Evolutionary conservation across 2,329 filamentous ascomycete genomes (phyloP).

Genomic region (Trichoderma hamatum): DNA sequence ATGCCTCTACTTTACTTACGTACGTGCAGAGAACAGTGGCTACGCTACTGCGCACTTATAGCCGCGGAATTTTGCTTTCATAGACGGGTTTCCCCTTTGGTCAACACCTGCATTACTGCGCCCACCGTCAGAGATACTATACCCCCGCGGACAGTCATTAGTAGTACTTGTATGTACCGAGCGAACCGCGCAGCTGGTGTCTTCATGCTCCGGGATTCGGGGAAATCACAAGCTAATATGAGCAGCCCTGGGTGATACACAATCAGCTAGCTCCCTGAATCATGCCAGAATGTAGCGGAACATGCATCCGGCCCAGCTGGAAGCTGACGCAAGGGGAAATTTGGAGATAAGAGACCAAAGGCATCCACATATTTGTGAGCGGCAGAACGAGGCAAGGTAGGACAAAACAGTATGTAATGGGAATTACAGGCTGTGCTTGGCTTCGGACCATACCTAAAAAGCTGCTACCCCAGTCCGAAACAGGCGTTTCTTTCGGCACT

Average conservation of each 20-base stretch:
- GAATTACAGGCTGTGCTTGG: slow-evolving; percentile 9
- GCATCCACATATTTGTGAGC: neutral
- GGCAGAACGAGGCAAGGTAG: neutral
- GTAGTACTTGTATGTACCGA: neutral
- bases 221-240: slow-evolving; percentile 16
- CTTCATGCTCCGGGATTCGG: slow-evolving; percentile 19
- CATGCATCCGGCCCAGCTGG: neutral
- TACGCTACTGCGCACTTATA: neutral
- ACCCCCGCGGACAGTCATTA: neutral
- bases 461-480: neutral
- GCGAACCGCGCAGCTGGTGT: slow-evolving; percentile 20
- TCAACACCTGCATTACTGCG: slow-evolving; percentile 1
- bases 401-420: neutral
- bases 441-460: neutral
- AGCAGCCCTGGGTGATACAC: neutral
- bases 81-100: slow-evolving; percentile 27
- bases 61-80: slow-evolving; percentile 1
- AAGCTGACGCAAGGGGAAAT: neutral
- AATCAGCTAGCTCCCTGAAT: neutral
- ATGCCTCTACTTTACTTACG: neutral
- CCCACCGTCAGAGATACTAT: neutral
- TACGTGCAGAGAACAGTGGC: neutral
- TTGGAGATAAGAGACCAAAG: neutral
- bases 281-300: slow-evolving; percentile 1
- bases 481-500: slow-evolving; percentile 22